Conservation (phyloP, 164 flowering plant species). For the Piper longum region DNA sequence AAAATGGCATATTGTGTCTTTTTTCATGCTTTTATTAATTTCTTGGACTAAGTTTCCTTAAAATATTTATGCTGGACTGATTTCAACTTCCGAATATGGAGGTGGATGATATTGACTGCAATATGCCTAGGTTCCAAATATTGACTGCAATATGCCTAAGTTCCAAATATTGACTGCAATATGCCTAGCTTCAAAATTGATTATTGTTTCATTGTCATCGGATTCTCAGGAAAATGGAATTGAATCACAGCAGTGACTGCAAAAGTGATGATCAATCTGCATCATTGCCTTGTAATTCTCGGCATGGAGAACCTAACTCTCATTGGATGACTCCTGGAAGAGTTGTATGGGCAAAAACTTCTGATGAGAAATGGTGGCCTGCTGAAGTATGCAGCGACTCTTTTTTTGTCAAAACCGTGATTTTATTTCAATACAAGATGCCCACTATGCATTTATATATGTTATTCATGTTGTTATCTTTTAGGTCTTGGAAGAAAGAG, state of each 20-base stretch:
- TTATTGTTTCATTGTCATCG: neutral
- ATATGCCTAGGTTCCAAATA: too few relatives aligned
- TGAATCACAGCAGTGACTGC: constrained; percentile 2
- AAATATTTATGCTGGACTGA: too few relatives aligned
- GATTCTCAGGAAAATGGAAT: constrained; percentile 2
- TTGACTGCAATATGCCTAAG: too few relatives aligned
- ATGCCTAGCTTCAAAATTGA: too few relatives aligned
- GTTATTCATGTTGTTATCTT: neutral
- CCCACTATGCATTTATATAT: neutral
- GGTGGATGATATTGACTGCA: too few relatives aligned
- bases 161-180: too few relatives aligned
- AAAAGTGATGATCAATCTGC: constrained; percentile 1
- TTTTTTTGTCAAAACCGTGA: neutral
- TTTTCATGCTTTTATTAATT: too few relatives aligned
- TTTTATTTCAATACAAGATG: too few relatives aligned
- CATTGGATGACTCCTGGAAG: constrained; percentile 15
- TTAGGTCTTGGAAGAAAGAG: constrained; percentile 16
- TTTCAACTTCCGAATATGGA: too few relatives aligned
- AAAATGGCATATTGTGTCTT: too few relatives aligned
- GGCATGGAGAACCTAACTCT: constrained; percentile 5
- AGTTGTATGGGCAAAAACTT: constrained; percentile 23
- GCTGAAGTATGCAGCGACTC: constrained; percentile 15
- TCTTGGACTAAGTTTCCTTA: too few relatives aligned
- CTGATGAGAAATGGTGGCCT: constrained; percentile 20
- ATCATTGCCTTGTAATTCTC: constrained; percentile 5